phyloP scores from a whole-genome alignment of 352 stramenopile species.

The Pythium guiyangense region DNA sequence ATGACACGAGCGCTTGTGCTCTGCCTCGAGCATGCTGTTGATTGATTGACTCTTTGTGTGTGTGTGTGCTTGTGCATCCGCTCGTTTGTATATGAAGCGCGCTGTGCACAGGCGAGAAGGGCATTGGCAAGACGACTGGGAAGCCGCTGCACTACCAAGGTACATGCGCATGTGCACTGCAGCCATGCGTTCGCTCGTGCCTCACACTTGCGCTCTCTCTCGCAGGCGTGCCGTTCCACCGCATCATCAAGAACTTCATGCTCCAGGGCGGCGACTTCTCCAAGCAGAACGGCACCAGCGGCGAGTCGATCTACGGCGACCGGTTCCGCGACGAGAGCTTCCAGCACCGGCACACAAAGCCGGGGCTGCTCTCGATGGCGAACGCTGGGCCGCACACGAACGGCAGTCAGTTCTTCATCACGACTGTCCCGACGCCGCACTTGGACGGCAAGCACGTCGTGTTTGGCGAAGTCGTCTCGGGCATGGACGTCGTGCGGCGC shows the following conservation, averaged over 20 bases:
- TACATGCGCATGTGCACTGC: background rate
- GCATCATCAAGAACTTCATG: conserved; percentile 87
- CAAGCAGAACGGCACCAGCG: conserved; percentile 74
- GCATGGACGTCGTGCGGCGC: conserved; percentile 66
- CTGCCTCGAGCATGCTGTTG: background rate
- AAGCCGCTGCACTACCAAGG: conserved; percentile 62
- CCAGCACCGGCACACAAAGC: conserved; percentile 87
- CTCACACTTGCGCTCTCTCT: conserved; percentile 3
- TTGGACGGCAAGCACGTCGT: conserved; percentile 99
- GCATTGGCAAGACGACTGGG: conserved; percentile 51
- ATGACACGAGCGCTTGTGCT: background rate
- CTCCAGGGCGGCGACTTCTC: conserved; percentile 78
- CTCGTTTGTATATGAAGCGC: conserved; percentile 15
- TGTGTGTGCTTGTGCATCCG: too few relatives aligned
- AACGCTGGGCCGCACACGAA: conserved; percentile 86
- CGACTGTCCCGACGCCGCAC: conserved; percentile 87
- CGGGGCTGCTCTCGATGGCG: conserved; percentile 93
- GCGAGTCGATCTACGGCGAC: conserved; percentile 81
- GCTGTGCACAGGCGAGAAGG: conserved; percentile 67
- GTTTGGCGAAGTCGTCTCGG: conserved; percentile 94
- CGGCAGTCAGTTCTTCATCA: conserved; percentile 86
- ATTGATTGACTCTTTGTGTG: too few relatives aligned
- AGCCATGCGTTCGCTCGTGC: too few relatives aligned
- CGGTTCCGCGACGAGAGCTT: conserved; percentile 95
- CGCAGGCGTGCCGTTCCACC: conserved; percentile 67